Evolutionary conservation across 139 green algal genomes (phyloP).

Genomic region (Coccomyxa sp.): DNA sequence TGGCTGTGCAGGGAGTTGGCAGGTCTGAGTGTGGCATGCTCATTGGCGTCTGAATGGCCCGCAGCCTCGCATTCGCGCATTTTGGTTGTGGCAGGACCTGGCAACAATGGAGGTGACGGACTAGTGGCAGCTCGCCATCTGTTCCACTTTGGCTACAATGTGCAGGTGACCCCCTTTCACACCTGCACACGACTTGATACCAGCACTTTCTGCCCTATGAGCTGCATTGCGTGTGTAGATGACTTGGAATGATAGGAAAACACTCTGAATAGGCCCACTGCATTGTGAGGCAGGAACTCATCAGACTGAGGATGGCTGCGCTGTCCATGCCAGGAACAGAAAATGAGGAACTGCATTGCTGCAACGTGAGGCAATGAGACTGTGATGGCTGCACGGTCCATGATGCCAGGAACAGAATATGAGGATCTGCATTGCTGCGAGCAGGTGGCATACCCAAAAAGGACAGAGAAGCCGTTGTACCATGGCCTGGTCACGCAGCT

Average conservation of each 20-base stretch:
- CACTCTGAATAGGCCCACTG: too few relatives aligned
- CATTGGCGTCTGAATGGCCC: slow-evolving; percentile 60
- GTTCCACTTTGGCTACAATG: slow-evolving; percentile 82
- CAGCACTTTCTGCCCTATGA: too few relatives aligned
- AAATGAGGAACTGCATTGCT: too few relatives aligned
- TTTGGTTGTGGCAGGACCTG: slow-evolving; percentile 84
- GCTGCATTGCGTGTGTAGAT: too few relatives aligned
- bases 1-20: not conserved
- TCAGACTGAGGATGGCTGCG: not conserved
- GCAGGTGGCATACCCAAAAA: slow-evolving; percentile 85
- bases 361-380: too few relatives aligned
- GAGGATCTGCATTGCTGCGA: too few relatives aligned
- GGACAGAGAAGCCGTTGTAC: slow-evolving; percentile 83
- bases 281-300: not conserved
- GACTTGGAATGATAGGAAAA: too few relatives aligned
- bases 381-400: too few relatives aligned
- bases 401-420: too few relatives aligned
- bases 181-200: too few relatives aligned
- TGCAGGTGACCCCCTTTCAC: not conserved
- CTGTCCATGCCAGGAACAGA: not conserved
- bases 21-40: slow-evolving; percentile 64
- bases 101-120: slow-evolving; percentile 98
- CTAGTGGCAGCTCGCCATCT: slow-evolving; percentile 93
- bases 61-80: slow-evolving; percentile 39
- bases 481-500: slow-evolving; percentile 75